Evolutionary conservation across 352 stramenopile genomes (phyloP), one percentile per base, ranked within the genome.

Genomic region (Pythium folliculosum): DNA sequence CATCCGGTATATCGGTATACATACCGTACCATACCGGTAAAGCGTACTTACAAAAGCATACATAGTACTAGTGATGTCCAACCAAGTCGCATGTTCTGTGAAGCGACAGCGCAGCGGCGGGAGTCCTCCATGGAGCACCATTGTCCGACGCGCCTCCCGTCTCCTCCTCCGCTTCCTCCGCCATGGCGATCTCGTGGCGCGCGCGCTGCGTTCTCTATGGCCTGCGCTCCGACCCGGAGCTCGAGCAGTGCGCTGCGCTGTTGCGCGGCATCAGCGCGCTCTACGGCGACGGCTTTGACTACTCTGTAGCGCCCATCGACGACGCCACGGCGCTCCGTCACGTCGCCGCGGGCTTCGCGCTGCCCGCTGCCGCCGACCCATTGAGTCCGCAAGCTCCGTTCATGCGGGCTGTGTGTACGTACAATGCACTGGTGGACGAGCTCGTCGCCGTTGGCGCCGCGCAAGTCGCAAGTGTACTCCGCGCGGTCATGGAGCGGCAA

Each of bases 251-350:
- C 45, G 44, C 71, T n/a, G 22, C 63, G 4, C 81, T 91, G 25
- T 47, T 89, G 25, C 80, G 80, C 32, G 82, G 80, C 17, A 81
- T 91, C 53, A 77, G 73, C 38, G 77, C 70, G 51, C 68, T 91
- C 4, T 88, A 89, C 43, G 81, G 83, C 12, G 70, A 85, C 25
- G 72, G 69, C 0, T 71, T 91, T 1, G 69, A 72, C 8, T 60
- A 82, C 38, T 65, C 77, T 16, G 76, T 73, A 47, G 65, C 78
- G 35, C 53, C 55, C 0, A 25, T 69, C 0, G 62, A 74, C 25
- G 65, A 67, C 25, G 47, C 47, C 49, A 54, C 56, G 16, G 38
- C 55, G 17, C 54, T 65, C 1, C 30, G 63, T 9, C 72, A 75
- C 45, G 66, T 81, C 47, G 59, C 56, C 9, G 16, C n/a, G 19